phyloP scores from a whole-genome alignment of 768 basidiomycete genomes.

The Amanita thiersii region DNA sequence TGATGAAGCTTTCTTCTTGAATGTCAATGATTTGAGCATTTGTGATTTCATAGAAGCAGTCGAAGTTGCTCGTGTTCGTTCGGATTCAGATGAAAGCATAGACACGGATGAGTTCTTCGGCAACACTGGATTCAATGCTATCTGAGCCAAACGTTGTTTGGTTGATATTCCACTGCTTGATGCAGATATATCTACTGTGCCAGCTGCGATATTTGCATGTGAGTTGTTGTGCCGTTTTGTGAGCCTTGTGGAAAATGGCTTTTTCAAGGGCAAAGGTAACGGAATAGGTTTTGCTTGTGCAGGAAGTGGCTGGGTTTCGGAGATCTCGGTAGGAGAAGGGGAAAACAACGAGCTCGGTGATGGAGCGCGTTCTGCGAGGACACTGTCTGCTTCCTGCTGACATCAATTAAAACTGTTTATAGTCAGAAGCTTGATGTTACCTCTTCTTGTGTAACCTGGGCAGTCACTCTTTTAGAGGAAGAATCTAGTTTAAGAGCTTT shows the following conservation, averaged over 20 bases:
- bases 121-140: slow-evolving; percentile 24
- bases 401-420: too few species aligned
- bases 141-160: slow-evolving; percentile 39
- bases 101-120: slow-evolving; percentile 24
- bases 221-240: slow-evolving; percentile 15
- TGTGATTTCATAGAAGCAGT: slow-evolving; percentile 6
- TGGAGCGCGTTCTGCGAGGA: not conserved
- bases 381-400: too few species aligned
- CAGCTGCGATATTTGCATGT: slow-evolving; percentile 15
- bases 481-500: not conserved
- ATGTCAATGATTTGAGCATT: slow-evolving; percentile 7
- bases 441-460: not conserved
- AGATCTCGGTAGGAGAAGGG: slow-evolving; percentile 3
- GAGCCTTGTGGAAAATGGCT: slow-evolving; percentile 9
- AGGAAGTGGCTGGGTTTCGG: slow-evolving; percentile 8
- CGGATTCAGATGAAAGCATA: slow-evolving; percentile 9
- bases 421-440: too few species aligned
- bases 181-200: slow-evolving; percentile 10
- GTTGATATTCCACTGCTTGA: slow-evolving; percentile 35
- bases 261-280: slow-evolving; percentile 10
- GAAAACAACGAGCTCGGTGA: not conserved
- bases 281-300: slow-evolving; percentile 9
- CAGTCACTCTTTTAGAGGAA: not conserved
- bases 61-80: slow-evolving; percentile 5
- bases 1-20: too few species aligned